Conservation (phyloP, 176 grass and related monocot genomes). For the Hsuehochloa calcarea region DNA sequence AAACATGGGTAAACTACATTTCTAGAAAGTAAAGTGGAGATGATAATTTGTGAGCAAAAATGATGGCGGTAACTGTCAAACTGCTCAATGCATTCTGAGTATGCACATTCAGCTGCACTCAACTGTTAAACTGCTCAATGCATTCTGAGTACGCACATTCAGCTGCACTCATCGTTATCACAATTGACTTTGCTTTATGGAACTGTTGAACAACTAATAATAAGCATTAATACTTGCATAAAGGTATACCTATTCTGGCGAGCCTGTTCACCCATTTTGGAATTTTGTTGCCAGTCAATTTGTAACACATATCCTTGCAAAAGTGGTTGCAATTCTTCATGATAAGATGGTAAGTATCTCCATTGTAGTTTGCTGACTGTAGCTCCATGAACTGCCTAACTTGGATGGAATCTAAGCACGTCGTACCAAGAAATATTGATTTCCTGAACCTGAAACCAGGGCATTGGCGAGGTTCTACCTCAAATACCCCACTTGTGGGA, state of each 20-base stretch:
- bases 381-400: conserved; percentile 93
- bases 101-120: conserved; percentile 18
- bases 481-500: conserved; percentile 87
- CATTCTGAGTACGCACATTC: conserved; percentile 26
- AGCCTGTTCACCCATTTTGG: conserved; percentile 96
- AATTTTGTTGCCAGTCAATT: conserved; percentile 79
- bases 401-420: conserved; percentile 76
- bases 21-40: conserved; percentile 34
- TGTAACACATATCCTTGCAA: conserved; percentile 89
- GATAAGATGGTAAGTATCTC: conserved; percentile 93
- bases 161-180: neutral
- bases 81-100: conserved; percentile 23
- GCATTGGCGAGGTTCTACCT: conserved; percentile 87
- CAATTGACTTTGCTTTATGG: neutral
- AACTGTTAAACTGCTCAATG: conserved; percentile 15
- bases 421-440: conserved; percentile 89
- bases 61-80: neutral
- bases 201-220: conserved; percentile 32
- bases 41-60: neutral
- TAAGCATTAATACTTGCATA: conserved; percentile 13
- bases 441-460: conserved; percentile 94
- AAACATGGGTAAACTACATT: conserved; percentile 27
- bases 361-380: conserved; percentile 83
- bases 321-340: conserved; percentile 98
- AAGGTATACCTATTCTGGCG: conserved; percentile 73